phyloP scores from a whole-genome alignment of 1,284 basidiomycete genomes.

The Tilletiaria anomala region DNA sequence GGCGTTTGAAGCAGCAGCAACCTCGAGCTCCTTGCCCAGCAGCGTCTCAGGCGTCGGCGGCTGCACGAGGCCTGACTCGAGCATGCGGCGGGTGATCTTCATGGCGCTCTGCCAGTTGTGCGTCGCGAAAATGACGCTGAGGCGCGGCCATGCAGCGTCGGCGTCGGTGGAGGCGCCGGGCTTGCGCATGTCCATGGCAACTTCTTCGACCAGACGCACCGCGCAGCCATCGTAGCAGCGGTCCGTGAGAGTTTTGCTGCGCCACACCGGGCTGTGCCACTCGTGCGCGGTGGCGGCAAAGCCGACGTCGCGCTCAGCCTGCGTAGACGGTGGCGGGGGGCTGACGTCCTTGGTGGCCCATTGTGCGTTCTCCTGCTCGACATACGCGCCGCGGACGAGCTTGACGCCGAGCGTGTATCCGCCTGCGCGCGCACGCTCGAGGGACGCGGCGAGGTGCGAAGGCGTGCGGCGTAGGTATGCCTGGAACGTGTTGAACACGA shows the following conservation, averaged over 20 bases:
- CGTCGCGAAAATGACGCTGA: slow-evolving; percentile 69
- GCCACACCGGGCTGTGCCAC: slow-evolving; percentile 43
- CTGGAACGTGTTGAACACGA: slow-evolving; percentile 32
- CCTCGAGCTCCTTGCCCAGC: too few species aligned
- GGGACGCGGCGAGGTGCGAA: slow-evolving; percentile 51
- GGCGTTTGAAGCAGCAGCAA: too few species aligned
- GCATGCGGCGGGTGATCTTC: slow-evolving; percentile 52
- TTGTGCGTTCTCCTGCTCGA: slow-evolving; percentile 53
- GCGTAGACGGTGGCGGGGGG: slow-evolving; percentile 12
- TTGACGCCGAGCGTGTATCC: slow-evolving; percentile 78
- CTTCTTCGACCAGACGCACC: slow-evolving; percentile 48
- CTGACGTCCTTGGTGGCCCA: slow-evolving; percentile 29
- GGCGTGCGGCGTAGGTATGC: slow-evolving; percentile 48
- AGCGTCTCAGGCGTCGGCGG: slow-evolving; percentile 2
- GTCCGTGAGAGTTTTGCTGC: slow-evolving; percentile 56
- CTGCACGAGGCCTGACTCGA: slow-evolving; percentile 48
- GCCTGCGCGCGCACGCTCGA: slow-evolving; percentile 55
- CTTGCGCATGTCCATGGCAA: slow-evolving; percentile 44
- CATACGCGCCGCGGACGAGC: slow-evolving; percentile 87
- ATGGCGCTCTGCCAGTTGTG: slow-evolving; percentile 62
- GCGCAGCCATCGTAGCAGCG: slow-evolving; percentile 60
- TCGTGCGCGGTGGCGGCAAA: too few species aligned
- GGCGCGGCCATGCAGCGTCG: too few species aligned
- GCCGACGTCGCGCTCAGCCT: slow-evolving; percentile 2
- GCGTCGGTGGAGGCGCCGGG: too few species aligned